Percentiles rank a stretch among this genome's conserved stretches.
Evolutionary conservation across 495 filamentous ascomycete species (phyloP).

Genomic region (Oidiodendron maius): DNA sequence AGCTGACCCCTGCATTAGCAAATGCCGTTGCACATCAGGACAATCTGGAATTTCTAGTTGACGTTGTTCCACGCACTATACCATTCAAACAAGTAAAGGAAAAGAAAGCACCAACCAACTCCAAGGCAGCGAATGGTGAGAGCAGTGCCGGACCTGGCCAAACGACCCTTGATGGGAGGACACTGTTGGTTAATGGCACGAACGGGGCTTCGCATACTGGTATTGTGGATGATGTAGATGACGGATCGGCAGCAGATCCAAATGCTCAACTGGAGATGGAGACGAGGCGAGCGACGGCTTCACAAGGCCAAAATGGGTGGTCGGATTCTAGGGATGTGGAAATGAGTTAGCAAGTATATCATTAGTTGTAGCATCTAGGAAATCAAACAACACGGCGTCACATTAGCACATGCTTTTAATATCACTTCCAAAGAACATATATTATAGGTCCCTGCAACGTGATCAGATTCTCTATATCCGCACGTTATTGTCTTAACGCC

Average conservation of each 20-base stretch:
- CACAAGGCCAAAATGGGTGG: conserved; percentile 3
- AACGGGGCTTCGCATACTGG: conserved; percentile 6
- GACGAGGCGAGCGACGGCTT: conserved; percentile 8
- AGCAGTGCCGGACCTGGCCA: conserved; percentile 42
- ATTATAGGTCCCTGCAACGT: too few species aligned
- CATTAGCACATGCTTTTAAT: not conserved
- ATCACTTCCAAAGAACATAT: not conserved
- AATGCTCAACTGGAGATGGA: conserved; percentile 24
- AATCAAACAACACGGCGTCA: not conserved
- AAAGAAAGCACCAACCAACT: conserved; percentile 37
- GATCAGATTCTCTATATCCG: not conserved
- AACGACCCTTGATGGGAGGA: conserved; percentile 41
- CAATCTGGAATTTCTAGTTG: conserved; percentile 91
- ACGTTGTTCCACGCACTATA: conserved; percentile 81
- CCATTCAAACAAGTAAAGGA: conserved; percentile 73
- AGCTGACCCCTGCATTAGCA: conserved; percentile 47
- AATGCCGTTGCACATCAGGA: conserved; percentile 83
- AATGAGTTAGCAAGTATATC: conserved; percentile 11
- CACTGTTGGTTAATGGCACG: conserved; percentile 31
- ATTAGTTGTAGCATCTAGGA: too few species aligned
- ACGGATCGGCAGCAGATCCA: conserved; percentile 14
- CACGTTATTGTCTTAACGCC: not conserved
- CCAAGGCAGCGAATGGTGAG: conserved; percentile 23
- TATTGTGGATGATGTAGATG: conserved; percentile 1
- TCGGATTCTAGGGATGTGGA: conserved; percentile 46